Conservation (phyloP, 163 green algal genomes). For the Scenedesmus sp. region DNA sequence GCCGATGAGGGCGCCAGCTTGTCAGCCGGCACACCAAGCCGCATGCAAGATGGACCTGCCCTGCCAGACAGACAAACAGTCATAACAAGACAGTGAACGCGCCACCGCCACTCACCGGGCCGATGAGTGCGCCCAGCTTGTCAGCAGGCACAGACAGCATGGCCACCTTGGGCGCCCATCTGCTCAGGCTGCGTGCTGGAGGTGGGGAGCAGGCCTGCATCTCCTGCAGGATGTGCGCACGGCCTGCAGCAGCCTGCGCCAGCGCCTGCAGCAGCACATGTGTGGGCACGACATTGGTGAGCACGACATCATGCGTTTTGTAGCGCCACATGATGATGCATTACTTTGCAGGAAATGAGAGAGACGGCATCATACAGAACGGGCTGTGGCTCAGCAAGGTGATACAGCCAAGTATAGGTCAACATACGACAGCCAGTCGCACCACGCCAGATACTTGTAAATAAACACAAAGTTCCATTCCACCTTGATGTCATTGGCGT, state of each 20-base stretch:
- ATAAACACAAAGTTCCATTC: too few species aligned
- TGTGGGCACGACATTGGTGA: slow-evolving; percentile 68
- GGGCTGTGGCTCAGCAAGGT: too few species aligned
- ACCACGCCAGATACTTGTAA: too few species aligned
- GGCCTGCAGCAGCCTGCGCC: slow-evolving; percentile 73
- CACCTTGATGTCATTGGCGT: too few species aligned
- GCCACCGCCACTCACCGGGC: slow-evolving; percentile 42
- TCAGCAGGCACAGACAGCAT: slow-evolving; percentile 43
- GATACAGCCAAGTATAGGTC: too few species aligned
- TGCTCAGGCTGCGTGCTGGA: slow-evolving; percentile 58
- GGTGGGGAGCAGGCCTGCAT: slow-evolving; percentile 82
- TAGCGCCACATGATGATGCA: not conserved
- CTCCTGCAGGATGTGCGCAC: slow-evolving; percentile 85
- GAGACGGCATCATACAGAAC: too few species aligned
- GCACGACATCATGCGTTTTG: not conserved
- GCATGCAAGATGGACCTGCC: too few species aligned
- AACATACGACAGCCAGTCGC: too few species aligned
- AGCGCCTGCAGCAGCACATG: slow-evolving; percentile 72
- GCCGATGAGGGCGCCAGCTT: not conserved
- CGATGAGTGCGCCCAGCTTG: slow-evolving; percentile 78
- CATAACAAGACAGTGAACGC: not conserved
- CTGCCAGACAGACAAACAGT: not conserved
- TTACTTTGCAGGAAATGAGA: not conserved
- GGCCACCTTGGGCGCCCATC: slow-evolving; percentile 69
- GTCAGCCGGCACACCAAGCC: too few species aligned